These are phyloP conservation scores for Metarhizium brunneum DNA, from an alignment of 2,329 filamentous ascomycete species.

Conservation along the genomic window DNA sequence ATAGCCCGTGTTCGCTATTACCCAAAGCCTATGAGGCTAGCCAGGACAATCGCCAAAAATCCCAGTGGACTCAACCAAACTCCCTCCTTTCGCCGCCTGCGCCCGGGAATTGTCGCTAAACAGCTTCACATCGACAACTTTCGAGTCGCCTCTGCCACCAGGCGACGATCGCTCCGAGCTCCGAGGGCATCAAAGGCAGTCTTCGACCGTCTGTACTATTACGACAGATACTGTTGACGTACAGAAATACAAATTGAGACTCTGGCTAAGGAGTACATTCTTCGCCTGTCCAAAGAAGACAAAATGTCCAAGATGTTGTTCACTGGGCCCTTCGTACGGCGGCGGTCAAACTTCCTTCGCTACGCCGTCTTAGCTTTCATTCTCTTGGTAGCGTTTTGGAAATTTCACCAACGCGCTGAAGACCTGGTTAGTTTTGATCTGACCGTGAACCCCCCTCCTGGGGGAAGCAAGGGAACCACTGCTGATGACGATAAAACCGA, in stretches of 20 bases:
- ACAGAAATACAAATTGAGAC: no score
- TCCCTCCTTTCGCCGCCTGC: background rate
- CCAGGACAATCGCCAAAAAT: no score
- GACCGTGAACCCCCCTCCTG: background rate
- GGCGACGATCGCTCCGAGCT: background rate
- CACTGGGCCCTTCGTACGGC: conserved; percentile 5
- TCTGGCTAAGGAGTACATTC: background rate
- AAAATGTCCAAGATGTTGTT: conserved; percentile 9
- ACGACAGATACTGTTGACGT: background rate
- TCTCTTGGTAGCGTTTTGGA: conserved; percentile 23
- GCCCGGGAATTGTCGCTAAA: background rate
- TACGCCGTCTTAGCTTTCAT: conserved; percentile 28
- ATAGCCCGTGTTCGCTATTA: no score
- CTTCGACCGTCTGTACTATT: background rate
- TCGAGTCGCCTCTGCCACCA: background rate
- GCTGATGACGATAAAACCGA: background rate
- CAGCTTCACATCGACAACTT: no score
- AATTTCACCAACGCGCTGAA: conserved; percentile 14
- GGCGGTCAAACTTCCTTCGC: conserved; percentile 31
- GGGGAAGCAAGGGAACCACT: background rate
- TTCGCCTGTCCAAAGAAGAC: background rate
- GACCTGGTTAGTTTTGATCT: background rate
- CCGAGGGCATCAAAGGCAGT: background rate
- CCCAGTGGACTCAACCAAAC: no score
- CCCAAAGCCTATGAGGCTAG: no score